Percentiles rank a stretch among this genome's conserved stretches.
Evolutionary conservation across 768 basidiomycete species (phyloP).

Genomic region (Pleurotus ostreatus): DNA sequence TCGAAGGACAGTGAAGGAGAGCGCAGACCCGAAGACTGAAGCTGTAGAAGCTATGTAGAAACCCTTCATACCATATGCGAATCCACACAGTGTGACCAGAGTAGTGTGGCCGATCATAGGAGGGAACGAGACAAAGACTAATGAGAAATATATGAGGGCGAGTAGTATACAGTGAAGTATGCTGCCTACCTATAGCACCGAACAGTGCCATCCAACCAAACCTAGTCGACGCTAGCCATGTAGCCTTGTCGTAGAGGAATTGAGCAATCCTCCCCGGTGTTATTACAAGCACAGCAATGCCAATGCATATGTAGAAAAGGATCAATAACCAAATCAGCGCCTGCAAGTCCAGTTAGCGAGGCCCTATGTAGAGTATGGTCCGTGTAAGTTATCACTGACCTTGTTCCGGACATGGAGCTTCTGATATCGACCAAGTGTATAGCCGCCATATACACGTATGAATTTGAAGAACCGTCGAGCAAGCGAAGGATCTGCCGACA

Average conservation of each 20-base stretch:
- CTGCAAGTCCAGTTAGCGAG: conserved; percentile 26
- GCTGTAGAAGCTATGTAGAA: conserved; percentile 60
- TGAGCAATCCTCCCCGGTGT: conserved; percentile 68
- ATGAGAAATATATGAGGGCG: neutral
- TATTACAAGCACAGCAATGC: conserved; percentile 41
- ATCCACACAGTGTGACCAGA: conserved; percentile 65
- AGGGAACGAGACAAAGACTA: conserved; percentile 51
- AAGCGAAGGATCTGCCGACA: conserved; percentile 20
- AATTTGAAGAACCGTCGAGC: conserved; percentile 15
- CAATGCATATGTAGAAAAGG: conserved; percentile 50
- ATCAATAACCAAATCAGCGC: conserved; percentile 53
- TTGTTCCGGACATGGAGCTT: conserved; percentile 52
- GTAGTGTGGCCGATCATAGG: conserved; percentile 70
- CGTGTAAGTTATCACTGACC: conserved; percentile 28
- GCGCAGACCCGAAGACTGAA: conserved; percentile 60
- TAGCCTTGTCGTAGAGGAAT: conserved; percentile 64
- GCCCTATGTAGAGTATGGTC: too few relatives aligned
- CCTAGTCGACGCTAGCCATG: conserved; percentile 50
- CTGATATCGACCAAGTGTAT: conserved; percentile 38
- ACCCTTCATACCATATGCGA: conserved; percentile 79
- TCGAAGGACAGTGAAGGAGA: conserved; percentile 60
- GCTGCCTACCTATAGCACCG: conserved; percentile 44
- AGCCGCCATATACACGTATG: conserved; percentile 29
- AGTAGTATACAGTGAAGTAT: too few relatives aligned
- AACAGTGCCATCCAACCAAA: conserved; percentile 62